Percentiles rank a stretch among this genome's conserved stretches.
Evolutionary conservation across 1,139 yeast species (phyloP).

Genomic region (Sugiyamaella xylanicola): DNA sequence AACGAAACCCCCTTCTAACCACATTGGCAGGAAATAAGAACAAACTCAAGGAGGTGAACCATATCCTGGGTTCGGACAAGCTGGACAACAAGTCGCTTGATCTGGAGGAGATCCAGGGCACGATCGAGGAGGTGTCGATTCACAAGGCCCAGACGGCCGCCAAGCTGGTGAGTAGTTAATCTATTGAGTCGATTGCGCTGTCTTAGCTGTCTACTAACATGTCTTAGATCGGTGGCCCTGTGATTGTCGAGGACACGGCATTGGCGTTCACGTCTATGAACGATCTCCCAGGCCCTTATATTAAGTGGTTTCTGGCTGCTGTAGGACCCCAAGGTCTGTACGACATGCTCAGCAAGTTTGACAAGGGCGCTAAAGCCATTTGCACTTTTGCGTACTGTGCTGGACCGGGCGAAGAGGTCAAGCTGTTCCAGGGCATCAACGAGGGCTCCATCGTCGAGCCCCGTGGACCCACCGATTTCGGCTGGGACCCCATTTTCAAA

Average conservation of each 20-base stretch:
- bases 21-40: slow-evolving; percentile 77
- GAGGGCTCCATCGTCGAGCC: slow-evolving; percentile 75
- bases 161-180: slow-evolving; percentile 43
- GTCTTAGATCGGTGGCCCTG: slow-evolving; percentile 68
- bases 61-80: slow-evolving; percentile 64
- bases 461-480: slow-evolving; percentile 79
- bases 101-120: slow-evolving; percentile 88
- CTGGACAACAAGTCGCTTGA: slow-evolving; percentile 63
- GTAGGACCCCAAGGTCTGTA: slow-evolving; percentile 67
- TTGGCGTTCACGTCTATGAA: slow-evolving; percentile 79
- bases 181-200: no score
- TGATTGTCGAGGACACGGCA: slow-evolving; percentile 93
- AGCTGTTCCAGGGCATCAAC: slow-evolving; percentile 82
- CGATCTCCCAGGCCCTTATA: slow-evolving; percentile 88
- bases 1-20: no score
- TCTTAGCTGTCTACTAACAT: no score
- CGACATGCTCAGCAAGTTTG: slow-evolving; percentile 75
- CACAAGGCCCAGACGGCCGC: slow-evolving; percentile 86
- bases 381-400: slow-evolving; percentile 92
- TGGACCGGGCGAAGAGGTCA: slow-evolving; percentile 72
- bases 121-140: slow-evolving; percentile 76
- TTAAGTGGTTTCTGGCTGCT: slow-evolving; percentile 82
- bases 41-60: slow-evolving; percentile 80
- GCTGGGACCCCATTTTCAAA: slow-evolving; percentile 92
- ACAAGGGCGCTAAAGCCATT: slow-evolving; percentile 83